Conservation (phyloP, 371 early-diverging fungal species). For the Apophysomyces sp. region DNA sequence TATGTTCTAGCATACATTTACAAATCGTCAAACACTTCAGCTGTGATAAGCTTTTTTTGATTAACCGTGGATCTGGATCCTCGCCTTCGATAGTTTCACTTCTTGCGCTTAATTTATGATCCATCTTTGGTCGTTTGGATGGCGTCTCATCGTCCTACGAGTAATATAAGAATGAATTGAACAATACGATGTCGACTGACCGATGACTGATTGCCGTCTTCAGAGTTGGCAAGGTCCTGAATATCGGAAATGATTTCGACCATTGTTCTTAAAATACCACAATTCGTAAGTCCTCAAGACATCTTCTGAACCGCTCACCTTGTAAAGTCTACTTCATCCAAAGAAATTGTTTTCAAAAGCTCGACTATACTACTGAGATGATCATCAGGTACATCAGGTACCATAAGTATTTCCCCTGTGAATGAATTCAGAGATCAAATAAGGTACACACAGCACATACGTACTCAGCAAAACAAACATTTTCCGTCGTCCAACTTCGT, state of each 20-base stretch:
- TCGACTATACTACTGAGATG: slow-evolving; percentile 71
- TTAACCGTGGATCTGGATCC: slow-evolving; percentile 24
- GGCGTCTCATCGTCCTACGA: slow-evolving; percentile 1
- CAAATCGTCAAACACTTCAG: slow-evolving; percentile 77
- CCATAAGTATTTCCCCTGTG: slow-evolving; percentile 65
- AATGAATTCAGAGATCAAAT: not conserved
- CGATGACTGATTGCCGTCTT: slow-evolving; percentile 5
- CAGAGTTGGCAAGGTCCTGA: slow-evolving; percentile 10
- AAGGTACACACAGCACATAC: not conserved
- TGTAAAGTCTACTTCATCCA: slow-evolving; percentile 86
- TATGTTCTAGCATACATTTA: slow-evolving; percentile 71
- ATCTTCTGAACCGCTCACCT: too few relatives aligned
- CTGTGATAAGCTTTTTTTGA: slow-evolving; percentile 53
- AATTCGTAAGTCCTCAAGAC: not conserved
- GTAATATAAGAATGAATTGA: not conserved
- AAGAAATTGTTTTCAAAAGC: slow-evolving; percentile 69
- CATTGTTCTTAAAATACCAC: slow-evolving; percentile 44
- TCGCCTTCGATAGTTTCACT: slow-evolving; percentile 31
- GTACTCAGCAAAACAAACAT: slow-evolving; percentile 70
- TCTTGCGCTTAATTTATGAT: slow-evolving; percentile 13
- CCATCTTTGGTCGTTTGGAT: slow-evolving; percentile 15
- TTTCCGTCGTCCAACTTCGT: slow-evolving; percentile 83
- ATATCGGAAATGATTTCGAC: slow-evolving; percentile 73
- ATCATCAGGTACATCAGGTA: slow-evolving; percentile 69
- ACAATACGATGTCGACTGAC: not conserved